phyloP scores from a whole-genome alignment of 495 filamentous ascomycete species.

The Aspergillus diversus region DNA sequence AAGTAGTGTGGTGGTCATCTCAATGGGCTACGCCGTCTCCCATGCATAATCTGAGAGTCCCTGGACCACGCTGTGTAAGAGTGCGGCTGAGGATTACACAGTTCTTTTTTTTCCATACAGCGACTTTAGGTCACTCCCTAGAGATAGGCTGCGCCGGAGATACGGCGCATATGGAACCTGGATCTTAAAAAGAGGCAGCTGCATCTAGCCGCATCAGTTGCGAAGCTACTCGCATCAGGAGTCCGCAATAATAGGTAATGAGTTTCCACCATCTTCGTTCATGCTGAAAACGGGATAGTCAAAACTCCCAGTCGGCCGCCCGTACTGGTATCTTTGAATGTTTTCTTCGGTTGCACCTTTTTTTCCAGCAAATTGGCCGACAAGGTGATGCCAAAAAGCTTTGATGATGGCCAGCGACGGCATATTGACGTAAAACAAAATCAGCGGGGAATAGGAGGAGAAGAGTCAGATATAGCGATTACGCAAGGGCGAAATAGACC shows the following conservation, averaged over 20 bases:
- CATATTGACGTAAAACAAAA: constrained; percentile 15
- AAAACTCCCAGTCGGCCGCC: neutral
- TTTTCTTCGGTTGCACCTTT: neutral
- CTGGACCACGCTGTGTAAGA: constrained; percentile 21
- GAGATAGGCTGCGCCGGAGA: constrained; percentile 17
- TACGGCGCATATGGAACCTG: constrained; percentile 26
- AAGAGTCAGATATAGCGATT: constrained; percentile 17
- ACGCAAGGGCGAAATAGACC: constrained; percentile 28
- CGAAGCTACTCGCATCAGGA: constrained; percentile 26
- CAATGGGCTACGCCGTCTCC: constrained; percentile 28
- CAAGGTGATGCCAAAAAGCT: neutral
- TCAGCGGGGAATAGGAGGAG: constrained; percentile 17
- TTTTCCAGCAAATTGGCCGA: neutral
- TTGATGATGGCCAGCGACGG: constrained; percentile 9
- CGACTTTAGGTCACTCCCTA: constrained; percentile 12
- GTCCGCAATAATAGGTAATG: constrained; percentile 13
- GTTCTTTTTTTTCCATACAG: constrained; percentile 17
- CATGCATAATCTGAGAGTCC: constrained; percentile 25
- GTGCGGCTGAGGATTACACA: constrained; percentile 29
- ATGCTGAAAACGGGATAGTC: constrained; percentile 5
- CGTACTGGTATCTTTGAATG: constrained; percentile 1
- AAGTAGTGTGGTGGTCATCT: constrained; percentile 25
- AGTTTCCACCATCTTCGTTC: constrained; percentile 11
- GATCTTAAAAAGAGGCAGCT: constrained; percentile 29
- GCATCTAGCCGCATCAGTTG: constrained; percentile 32